Conservation (phyloP, 2,329 filamentous ascomycete genomes). For the Hypoxylon sp. region DNA sequence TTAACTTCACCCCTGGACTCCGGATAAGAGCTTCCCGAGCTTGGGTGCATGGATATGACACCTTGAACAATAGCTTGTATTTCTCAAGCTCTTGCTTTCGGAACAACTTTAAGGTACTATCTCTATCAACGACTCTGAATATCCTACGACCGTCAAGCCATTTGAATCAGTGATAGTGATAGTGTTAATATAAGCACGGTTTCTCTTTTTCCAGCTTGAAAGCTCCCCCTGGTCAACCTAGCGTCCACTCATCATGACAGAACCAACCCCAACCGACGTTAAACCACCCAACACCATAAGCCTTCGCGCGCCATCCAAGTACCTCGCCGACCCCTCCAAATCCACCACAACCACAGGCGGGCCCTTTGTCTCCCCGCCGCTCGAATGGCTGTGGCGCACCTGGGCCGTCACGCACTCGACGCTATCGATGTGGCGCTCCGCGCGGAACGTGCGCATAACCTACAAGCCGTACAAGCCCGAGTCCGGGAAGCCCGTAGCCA, state of each 20-base stretch:
- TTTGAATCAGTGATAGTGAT: not conserved
- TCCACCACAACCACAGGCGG: constrained; percentile 45
- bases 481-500: constrained; percentile 57
- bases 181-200: not conserved
- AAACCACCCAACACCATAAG: constrained; percentile 50
- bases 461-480: constrained; percentile 70
- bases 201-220: not conserved
- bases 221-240: not conserved
- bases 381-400: constrained; percentile 74
- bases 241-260: constrained; percentile 36
- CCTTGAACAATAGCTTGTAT: not conserved
- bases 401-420: constrained; percentile 84
- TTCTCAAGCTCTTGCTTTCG: not conserved
- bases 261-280: constrained; percentile 25
- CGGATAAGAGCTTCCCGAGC: constrained; percentile 37
- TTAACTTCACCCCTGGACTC: constrained; percentile 17
- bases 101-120: not conserved
- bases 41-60: constrained; percentile 30
- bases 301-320: constrained; percentile 66
- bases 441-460: constrained; percentile 84
- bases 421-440: constrained; percentile 83
- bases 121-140: not conserved
- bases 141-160: not conserved
- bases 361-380: constrained; percentile 62
- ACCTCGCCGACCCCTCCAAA: constrained; percentile 53